These are phyloP conservation scores for Scutellaria galericulata DNA, from an alignment of 257 asterid genomes.

Conservation along the genomic window DNA sequence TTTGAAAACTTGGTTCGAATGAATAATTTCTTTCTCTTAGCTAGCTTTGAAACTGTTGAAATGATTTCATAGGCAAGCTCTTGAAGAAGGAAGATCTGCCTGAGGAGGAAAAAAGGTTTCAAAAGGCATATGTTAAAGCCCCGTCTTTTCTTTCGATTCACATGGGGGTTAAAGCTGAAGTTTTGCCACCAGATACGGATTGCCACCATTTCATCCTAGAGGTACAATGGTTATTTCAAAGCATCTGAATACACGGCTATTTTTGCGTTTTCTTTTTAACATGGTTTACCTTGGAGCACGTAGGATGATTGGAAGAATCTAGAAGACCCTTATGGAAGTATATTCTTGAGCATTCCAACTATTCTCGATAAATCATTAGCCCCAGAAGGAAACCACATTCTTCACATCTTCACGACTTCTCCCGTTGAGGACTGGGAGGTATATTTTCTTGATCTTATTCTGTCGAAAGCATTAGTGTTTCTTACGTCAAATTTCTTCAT, in stretches of 20 bases:
- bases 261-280: conserved; percentile 20
- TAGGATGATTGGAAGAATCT: conserved; percentile 86
- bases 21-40: conserved; percentile 18
- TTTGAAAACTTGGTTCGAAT: conserved; percentile 36
- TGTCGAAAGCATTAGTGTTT: conserved; percentile 26
- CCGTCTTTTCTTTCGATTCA: conserved; percentile 97
- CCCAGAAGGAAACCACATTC: conserved; percentile 94
- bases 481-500: conserved; percentile 2
- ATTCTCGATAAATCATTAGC: conserved; percentile 89
- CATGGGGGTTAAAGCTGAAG: conserved; percentile 86
- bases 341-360: conserved; percentile 97
- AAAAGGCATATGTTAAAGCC: conserved; percentile 90
- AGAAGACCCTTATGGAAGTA: conserved; percentile 88
- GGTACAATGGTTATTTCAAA: conserved; percentile 47
- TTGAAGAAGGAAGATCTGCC: conserved; percentile 77
- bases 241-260: conserved; percentile 6
- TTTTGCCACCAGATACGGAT: conserved; percentile 85
- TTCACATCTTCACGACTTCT: conserved; percentile 91
- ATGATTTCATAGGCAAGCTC: conserved; percentile 66
- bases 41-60: conserved; percentile 16
- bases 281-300: conserved; percentile 29
- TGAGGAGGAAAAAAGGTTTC: conserved; percentile 88
- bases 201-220: conserved; percentile 96
- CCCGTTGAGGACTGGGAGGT: conserved; percentile 98
- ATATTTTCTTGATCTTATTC: conserved; percentile 25